These are phyloP conservation scores for Saccharum hybrid DNA, from an alignment of 202 grass and related monocot species.

Conservation along the genomic window DNA sequence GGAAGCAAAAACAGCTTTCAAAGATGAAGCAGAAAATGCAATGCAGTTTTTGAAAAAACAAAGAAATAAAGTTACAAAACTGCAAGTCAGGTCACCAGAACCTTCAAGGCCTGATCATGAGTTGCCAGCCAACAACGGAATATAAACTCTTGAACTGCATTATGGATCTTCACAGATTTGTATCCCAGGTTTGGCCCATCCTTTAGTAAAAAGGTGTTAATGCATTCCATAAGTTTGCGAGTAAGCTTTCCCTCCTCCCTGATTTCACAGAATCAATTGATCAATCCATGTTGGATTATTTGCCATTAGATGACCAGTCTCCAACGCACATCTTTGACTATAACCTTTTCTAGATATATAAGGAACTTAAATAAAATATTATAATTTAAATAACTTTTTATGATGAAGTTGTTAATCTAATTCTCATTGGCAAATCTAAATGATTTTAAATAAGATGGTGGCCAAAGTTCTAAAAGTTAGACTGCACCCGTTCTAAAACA, in stretches of 20 bases:
- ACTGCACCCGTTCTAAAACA: not conserved
- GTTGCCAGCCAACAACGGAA: slow-evolving; percentile 74
- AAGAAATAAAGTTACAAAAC: slow-evolving; percentile 25
- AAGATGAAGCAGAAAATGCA: slow-evolving; percentile 40
- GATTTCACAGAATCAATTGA: slow-evolving; percentile 43
- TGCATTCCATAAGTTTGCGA: slow-evolving; percentile 87
- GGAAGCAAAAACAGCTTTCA: slow-evolving; percentile 42
- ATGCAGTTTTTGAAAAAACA: not conserved
- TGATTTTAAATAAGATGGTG: not conserved
- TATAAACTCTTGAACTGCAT: slow-evolving; percentile 69
- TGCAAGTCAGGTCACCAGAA: slow-evolving; percentile 41
- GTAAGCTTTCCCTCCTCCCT: slow-evolving; percentile 87
- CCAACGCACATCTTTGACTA: not conserved
- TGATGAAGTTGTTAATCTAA: slow-evolving; percentile 4
- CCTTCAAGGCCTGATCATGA: slow-evolving; percentile 79
- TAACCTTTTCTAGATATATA: not conserved
- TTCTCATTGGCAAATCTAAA: slow-evolving; percentile 20
- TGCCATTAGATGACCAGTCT: not conserved
- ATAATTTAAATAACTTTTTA: slow-evolving; percentile 10
- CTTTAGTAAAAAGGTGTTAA: slow-evolving; percentile 81
- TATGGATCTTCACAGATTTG: slow-evolving; percentile 78
- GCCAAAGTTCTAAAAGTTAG: not conserved
- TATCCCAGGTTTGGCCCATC: slow-evolving; percentile 88
- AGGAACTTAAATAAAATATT: not conserved
- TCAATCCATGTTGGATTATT: not conserved